Conservation (phyloP, 495 filamentous ascomycete species). For the Cenococcum geophilum region DNA sequence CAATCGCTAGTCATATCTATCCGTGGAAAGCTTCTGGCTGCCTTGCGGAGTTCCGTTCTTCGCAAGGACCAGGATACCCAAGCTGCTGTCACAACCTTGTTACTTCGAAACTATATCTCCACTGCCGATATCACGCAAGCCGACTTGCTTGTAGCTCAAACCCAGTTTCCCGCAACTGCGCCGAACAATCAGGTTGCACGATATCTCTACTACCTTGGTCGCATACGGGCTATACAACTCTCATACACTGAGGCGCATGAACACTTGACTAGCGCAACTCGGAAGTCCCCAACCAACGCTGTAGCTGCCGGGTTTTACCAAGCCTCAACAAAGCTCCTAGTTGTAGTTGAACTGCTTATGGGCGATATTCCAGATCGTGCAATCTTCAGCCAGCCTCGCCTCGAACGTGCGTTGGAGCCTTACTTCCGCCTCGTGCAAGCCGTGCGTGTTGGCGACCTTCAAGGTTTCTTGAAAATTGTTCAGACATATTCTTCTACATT, state of each 20-base stretch:
- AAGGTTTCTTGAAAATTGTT: conserved; percentile 81
- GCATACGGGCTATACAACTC: conserved; percentile 92
- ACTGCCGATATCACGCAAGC: conserved; percentile 97
- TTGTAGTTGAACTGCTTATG: conserved; percentile 96
- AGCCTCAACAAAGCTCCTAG: conserved; percentile 84
- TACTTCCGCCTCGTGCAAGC: conserved; percentile 92
- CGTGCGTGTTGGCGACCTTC: conserved; percentile 88
- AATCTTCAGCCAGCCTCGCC: conserved; percentile 77
- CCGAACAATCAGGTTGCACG: conserved; percentile 97
- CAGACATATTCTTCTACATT: conserved; percentile 74
- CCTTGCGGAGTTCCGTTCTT: conserved; percentile 85
- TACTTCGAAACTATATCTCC: conserved; percentile 91
- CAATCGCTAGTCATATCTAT: conserved; percentile 77
- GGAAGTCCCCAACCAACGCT: conserved; percentile 85
- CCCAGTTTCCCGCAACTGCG: conserved; percentile 83
- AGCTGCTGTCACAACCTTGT: conserved; percentile 85
- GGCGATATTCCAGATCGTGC: conserved; percentile 95
- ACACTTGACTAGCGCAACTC: conserved; percentile 81
- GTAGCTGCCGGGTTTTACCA: conserved; percentile 91
- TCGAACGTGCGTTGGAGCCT: conserved; percentile 80
- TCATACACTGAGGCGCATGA: conserved; percentile 96
- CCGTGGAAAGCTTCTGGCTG: conserved; percentile 77
- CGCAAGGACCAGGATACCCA: conserved; percentile 95
- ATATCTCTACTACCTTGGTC: conserved; percentile 92
- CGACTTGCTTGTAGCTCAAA: conserved; percentile 90